These are phyloP conservation scores for Ogataea pini DNA, from an alignment of 805 yeast species.

Conservation along the genomic window DNA sequence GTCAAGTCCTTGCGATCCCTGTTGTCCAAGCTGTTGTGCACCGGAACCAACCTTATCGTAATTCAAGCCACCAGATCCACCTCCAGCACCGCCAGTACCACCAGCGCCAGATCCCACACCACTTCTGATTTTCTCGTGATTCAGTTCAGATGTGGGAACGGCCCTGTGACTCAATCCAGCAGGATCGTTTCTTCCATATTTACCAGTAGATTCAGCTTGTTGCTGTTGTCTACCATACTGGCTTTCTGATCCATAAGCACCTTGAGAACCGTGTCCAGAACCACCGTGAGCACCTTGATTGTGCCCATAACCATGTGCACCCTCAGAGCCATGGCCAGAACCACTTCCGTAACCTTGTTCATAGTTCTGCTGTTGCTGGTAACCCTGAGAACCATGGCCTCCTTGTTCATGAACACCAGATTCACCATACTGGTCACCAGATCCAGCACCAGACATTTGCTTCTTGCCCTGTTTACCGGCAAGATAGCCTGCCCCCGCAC, in stretches of 20 bases:
- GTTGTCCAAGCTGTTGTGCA: slow-evolving; percentile 7
- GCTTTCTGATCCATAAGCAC: background rate
- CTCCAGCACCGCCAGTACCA: background rate
- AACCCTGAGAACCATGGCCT: background rate
- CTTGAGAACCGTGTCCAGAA: background rate
- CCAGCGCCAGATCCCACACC: background rate
- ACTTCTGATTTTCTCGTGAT: background rate
- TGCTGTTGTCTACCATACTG: background rate
- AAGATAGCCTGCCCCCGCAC: slow-evolving; percentile 21
- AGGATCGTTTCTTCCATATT: background rate
- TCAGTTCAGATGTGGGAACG: slow-evolving; percentile 2
- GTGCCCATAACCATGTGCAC: too few relatives aligned
- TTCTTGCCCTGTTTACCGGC: slow-evolving; percentile 10
- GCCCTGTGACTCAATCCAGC: background rate
- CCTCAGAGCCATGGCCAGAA: background rate
- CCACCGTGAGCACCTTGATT: background rate
- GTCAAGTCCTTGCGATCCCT: slow-evolving; percentile 11
- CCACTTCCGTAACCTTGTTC: background rate
- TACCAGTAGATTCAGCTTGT: background rate
- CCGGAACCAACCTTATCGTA: slow-evolving; percentile 9
- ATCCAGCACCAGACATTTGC: background rate
- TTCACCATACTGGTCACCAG: background rate
- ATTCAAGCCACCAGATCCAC: background rate
- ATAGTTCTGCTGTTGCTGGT: too few relatives aligned
- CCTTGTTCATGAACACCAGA: background rate